Base-by-base conservation (phyloP, 2,329 filamentous ascomycete genomes). In the Xylaria digitata region DNA sequence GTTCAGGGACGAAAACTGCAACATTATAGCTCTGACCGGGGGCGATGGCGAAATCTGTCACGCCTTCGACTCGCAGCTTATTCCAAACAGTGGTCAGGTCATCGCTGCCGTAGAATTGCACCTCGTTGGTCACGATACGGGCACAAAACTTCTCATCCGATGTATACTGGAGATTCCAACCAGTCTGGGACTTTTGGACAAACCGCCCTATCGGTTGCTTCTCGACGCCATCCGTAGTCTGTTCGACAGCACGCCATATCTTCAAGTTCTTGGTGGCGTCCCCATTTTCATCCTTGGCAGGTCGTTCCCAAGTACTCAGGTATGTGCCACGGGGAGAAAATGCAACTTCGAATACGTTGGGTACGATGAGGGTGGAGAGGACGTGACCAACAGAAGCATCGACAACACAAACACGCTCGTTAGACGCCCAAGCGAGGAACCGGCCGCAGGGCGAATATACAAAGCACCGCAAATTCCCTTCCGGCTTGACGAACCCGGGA, bases 91-190 rank as follows among this genome's bases (percentile, higher is more conserved):
- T 94, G 73, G 86, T 84, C 76, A 98, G 85, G 78, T 98, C 90
- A 72, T 91, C 87, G 79, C 93, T 96, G 81, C 97, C 88, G 84
- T 95, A 98, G 80, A 99, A 97, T 76, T 98, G 96, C 63, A 99
- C 92, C 84, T 98, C 94, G 79, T 99, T 99, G 80, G 93, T 97
- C 75, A 98, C 95, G 70, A 90, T 86, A 73, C 96, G 93, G 72
- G 95, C 96, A 80, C 95, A 98, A 80, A 93, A 95, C 79, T 90
- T 88, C 85, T 99, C 96, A 78, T 99, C 96, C 66, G 89, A 87
- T 34, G 94, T 97, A 81, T 98, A 99, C 82, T 98, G 95, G 77
- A 99, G 85, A 79, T 97, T 98, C 95, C 95, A 98, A 76, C 94
- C 93, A 52, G 92, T 93, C 84, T 97, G 93, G 71, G 90, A 92